Evolutionary conservation across 805 yeast genomes (phyloP), one percentile per base, ranked within the genome.

Genomic region (Hanseniaspora guilliermondii): DNA sequence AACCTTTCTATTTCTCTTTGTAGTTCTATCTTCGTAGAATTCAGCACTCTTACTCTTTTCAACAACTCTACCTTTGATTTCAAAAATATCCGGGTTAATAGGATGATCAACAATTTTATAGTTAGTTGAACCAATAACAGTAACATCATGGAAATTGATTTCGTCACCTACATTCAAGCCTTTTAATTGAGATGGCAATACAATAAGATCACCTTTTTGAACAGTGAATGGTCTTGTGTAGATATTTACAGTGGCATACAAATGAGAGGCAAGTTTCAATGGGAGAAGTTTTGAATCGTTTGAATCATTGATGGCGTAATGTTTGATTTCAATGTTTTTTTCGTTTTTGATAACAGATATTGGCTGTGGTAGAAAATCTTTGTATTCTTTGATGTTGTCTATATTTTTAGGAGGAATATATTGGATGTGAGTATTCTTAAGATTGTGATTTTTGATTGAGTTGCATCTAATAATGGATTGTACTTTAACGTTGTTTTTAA

Each of bases 151-250:
- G 64, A 93, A 76, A 47, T 74, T 70, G 50, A 93, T 72, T n/a
- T 74, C 73, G 67, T 89, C 96, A 19, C 99, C 98, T 4, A 91
- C 82, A 52, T 80, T 75, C 11, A 83, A 93, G 53, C 79, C 77
- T 61, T 80, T 83, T 73, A 93, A 65, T 59, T 80, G 77, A 68
- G 78, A 89, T 2, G 97, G 96, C 39, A 93, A 68, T 24, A 80
- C 76, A 52, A 93, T 77, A 59, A 75, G 77, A 67, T 93, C 99
- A 22, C 99, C 99, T 60, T 82, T 79, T 25, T 97, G 88, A 17
- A 93, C 93, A 58, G 93, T 72, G 64, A 86, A 88, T 42, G 93
- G 87, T 68, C 87, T 80, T 68, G 83, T 79, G 71, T 87, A 93
- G 38, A 93, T 77, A 60, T 79, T 80, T 60, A 91, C 76, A 8